These are phyloP conservation scores for Melanopsichium pennsylvanicum DNA, from an alignment of 1,284 basidiomycete genomes.

Conservation along the genomic window DNA sequence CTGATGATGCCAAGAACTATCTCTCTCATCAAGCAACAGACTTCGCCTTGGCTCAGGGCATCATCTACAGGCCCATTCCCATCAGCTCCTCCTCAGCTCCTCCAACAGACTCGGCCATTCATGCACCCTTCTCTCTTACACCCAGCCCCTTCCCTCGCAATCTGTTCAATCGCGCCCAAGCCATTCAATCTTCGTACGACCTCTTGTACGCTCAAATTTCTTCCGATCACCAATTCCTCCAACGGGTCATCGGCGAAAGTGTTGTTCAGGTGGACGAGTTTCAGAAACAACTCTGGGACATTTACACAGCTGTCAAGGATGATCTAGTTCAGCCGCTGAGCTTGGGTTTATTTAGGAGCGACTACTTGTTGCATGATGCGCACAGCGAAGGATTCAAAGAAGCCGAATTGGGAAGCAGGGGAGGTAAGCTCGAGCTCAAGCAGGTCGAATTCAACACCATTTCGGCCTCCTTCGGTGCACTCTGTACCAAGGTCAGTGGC, in stretches of 20 bases:
- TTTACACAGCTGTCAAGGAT: conserved; percentile 75
- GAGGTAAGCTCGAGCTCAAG: conserved; percentile 72
- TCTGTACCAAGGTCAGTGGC: conserved; percentile 77
- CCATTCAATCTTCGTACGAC: conserved; percentile 82
- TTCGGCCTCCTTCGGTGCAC: conserved; percentile 84
- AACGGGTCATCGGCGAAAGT: conserved; percentile 80
- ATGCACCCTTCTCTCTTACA: conserved; percentile 86
- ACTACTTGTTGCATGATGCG: conserved; percentile 84
- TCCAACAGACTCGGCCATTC: conserved; percentile 74
- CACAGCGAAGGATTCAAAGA: not conserved
- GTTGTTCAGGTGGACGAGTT: conserved; percentile 87
- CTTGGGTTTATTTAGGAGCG: conserved; percentile 92
- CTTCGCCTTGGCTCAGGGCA: conserved; percentile 83
- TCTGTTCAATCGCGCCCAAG: conserved; percentile 75
- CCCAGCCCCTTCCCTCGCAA: conserved; percentile 84
- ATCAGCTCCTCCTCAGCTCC: conserved; percentile 60
- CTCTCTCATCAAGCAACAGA: conserved; percentile 78
- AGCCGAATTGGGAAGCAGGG: conserved; percentile 16
- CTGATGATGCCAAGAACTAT: conserved; percentile 71
- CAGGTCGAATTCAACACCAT: conserved; percentile 99
- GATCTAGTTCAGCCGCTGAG: conserved; percentile 74
- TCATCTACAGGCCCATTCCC: conserved; percentile 78
- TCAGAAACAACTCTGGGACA: conserved; percentile 82
- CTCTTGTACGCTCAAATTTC: conserved; percentile 84
- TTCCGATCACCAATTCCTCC: conserved; percentile 80